These are phyloP conservation scores for Knufia petricola DNA, from an alignment of 2,329 filamentous ascomycete species.

Conservation along the genomic window DNA sequence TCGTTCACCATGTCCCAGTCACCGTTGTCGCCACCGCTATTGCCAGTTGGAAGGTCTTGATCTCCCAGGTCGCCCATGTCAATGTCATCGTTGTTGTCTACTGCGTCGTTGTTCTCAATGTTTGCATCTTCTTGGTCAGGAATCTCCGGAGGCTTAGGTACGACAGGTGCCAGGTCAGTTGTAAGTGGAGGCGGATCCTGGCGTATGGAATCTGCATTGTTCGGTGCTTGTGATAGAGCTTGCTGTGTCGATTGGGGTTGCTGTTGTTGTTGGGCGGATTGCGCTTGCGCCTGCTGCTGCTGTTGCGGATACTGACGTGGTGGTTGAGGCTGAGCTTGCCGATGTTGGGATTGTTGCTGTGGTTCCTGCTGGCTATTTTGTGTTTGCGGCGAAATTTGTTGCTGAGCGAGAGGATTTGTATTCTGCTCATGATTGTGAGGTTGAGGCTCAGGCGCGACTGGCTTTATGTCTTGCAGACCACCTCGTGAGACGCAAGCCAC, in stretches of 20 bases:
- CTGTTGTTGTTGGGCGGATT: slow-evolving; percentile 4
- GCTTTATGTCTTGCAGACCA: slow-evolving; percentile 52
- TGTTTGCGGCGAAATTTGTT: slow-evolving; percentile 38
- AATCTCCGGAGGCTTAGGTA: slow-evolving; percentile 3
- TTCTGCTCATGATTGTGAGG: slow-evolving; percentile 3
- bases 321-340: not conserved
- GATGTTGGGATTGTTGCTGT: slow-evolving; percentile 22
- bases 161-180: slow-evolving; percentile 2
- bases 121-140: not conserved
- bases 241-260: not conserved
- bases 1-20: slow-evolving; percentile 72
- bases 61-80: slow-evolving; percentile 50
- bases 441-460: slow-evolving; percentile 4
- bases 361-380: slow-evolving; percentile 34
- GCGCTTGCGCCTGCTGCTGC: slow-evolving; percentile 6
- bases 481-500: slow-evolving; percentile 68
- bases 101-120: slow-evolving; percentile 8
- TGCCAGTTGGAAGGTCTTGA: slow-evolving; percentile 5
- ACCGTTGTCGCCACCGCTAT: slow-evolving; percentile 28
- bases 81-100: slow-evolving; percentile 34
- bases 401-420: not conserved
- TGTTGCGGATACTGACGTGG: not conserved
- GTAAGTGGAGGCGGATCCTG: not conserved
- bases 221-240: slow-evolving; percentile 4
- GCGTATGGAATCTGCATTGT: not conserved